These are phyloP conservation scores for Gossypium herbaceum DNA, from an alignment of 345 rosid genomes.

Conservation along the genomic window DNA sequence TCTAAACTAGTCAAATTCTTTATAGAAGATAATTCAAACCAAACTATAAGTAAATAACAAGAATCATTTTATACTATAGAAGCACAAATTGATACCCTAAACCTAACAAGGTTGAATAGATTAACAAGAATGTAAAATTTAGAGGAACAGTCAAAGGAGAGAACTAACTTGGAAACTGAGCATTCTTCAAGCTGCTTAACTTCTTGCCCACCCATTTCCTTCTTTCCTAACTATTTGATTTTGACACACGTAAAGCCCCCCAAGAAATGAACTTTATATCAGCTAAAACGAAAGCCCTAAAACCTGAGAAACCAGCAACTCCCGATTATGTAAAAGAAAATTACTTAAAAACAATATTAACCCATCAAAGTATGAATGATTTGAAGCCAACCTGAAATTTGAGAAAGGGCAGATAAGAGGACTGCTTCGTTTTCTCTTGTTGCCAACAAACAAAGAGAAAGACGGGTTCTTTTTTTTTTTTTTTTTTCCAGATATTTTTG, in stretches of 20 bases:
- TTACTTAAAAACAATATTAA: not conserved
- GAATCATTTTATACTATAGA: not conserved
- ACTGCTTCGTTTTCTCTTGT: not conserved
- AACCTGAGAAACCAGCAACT: not conserved
- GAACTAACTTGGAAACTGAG: conserved; percentile 63
- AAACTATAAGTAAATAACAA: not conserved
- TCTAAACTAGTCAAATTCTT: not conserved
- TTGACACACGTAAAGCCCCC: not conserved
- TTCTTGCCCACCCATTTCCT: conserved; percentile 48
- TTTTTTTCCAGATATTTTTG: not conserved
- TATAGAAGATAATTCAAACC: not conserved
- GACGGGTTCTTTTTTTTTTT: not conserved
- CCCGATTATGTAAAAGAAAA: not conserved
- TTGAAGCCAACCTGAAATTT: conserved; percentile 10
- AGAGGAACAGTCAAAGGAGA: not conserved
- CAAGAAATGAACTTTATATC: not conserved
- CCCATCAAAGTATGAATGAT: not conserved
- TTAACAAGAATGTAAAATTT: not conserved
- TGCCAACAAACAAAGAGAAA: no score
- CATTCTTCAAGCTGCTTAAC: conserved; percentile 74
- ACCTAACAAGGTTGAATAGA: not conserved
- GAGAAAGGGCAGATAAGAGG: not conserved
- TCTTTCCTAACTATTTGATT: not conserved
- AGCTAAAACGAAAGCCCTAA: not conserved
- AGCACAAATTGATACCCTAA: not conserved